Base-by-base conservation (phyloP, 495 filamentous ascomycete genomes). In the Hyaloscypha bicolor region DNA sequence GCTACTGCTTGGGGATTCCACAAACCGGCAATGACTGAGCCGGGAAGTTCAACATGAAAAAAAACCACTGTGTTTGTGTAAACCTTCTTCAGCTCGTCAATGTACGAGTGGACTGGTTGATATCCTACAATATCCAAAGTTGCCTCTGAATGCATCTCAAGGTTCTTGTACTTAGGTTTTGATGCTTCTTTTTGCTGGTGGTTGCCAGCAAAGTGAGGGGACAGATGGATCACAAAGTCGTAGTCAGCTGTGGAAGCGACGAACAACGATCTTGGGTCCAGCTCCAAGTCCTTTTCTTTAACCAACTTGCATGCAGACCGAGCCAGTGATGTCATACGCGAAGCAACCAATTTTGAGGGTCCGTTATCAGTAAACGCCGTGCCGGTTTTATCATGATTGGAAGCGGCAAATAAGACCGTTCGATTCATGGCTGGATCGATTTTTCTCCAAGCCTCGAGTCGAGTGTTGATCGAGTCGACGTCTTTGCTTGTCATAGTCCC, bases 371-470 rank as follows among this genome's bases (percentile, higher is more conserved):
- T 97, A 87, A 91, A 98, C 2, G 89, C 89, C 29, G 89, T 84
- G 6, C 95, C 94, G 21, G 87, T 88, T 0, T 79, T 76, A 69
- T 97, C 93, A 59, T 93, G 76, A 62, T 91, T 89, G 0, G 93
- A 93, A 3, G 92, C 93, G 0, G 87, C 90, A 74, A 97, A 91
- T n/a, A 97, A 76, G 12, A 88, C 87, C 9, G 91, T 84, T 56
- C 88, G 88, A 76, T 93, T 95, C 88, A 97, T 90, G 60, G 81
- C 89, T 19, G 94, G 93, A 72, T 99, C 96, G 57, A 93, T 89
- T 68, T 88, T 93, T 60, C 95, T 84, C 87, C 83, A 95, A 1
- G 91, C 91, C 39, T 90, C 83, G 63, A 98, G 88, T 0, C 88
- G 87, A 21, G 88, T 90, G 12, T 81, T 81, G 66, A 94, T 92